Percentiles rank a stretch among this genome's conserved stretches.
phyloP scores from a whole-genome alignment of 345 rosid species.

The Eucalyptus regnans region DNA sequence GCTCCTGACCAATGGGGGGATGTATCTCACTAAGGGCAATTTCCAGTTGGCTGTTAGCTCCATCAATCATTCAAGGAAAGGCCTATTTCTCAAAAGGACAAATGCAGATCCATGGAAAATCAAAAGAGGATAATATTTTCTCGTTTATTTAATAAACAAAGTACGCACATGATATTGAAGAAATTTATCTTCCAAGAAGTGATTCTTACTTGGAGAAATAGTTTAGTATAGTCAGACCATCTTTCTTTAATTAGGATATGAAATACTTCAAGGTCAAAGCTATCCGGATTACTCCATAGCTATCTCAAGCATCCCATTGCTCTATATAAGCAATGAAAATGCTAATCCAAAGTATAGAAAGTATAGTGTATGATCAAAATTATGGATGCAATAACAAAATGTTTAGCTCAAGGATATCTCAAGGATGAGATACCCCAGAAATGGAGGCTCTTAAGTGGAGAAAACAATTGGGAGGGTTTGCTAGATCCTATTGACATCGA shows the following conservation, averaged over 20 bases:
- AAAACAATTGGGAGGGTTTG: slow-evolving; percentile 44
- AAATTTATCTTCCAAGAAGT: background rate
- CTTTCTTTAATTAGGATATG: background rate
- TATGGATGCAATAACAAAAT: background rate
- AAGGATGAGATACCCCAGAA: slow-evolving; percentile 13
- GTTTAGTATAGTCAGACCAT: background rate
- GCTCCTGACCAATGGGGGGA: background rate
- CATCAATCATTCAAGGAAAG: background rate
- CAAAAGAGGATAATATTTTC: background rate
- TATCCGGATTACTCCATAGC: background rate
- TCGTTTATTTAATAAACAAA: background rate
- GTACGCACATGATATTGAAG: background rate
- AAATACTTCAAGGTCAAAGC: background rate
- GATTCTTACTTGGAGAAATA: background rate
- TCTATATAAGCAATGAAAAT: background rate
- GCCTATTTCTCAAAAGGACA: background rate
- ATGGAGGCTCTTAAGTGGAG: slow-evolving; percentile 69
- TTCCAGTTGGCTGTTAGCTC: background rate
- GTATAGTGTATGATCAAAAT: background rate
- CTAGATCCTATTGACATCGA: slow-evolving; percentile 62
- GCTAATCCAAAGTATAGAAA: background rate
- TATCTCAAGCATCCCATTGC: background rate
- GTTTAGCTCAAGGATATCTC: background rate
- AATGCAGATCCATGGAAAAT: background rate
- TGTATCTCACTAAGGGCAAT: background rate